phyloP scores from a whole-genome alignment of 2,329 filamentous ascomycete genomes.

The Botrytis squamosa region DNA sequence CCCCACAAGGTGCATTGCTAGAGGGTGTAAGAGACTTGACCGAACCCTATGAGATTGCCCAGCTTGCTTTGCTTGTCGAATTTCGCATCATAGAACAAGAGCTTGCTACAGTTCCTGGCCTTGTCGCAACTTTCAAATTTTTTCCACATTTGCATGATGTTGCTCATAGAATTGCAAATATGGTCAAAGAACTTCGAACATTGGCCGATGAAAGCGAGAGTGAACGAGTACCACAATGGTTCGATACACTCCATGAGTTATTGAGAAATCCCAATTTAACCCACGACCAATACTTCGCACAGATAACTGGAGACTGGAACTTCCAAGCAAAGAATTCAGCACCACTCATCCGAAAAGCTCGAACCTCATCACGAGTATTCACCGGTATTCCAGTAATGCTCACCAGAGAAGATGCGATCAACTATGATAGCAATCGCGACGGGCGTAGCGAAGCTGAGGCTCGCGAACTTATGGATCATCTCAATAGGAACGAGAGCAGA shows the following conservation, averaged over 20 bases:
- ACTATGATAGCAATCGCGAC: background rate
- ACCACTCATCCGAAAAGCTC: background rate
- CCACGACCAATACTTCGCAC: background rate
- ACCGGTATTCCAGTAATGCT: background rate
- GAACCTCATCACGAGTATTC: background rate
- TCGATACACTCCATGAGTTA: background rate
- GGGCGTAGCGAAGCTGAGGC: background rate
- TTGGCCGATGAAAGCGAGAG: background rate
- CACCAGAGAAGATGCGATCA: background rate
- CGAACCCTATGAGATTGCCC: background rate
- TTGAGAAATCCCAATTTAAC: background rate
- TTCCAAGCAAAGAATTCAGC: background rate
- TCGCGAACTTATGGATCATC: background rate
- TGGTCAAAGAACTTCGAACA: background rate
- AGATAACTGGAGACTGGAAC: background rate
- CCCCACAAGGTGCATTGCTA: background rate
- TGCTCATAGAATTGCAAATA: background rate
- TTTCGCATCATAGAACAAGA: background rate
- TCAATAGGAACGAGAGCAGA: background rate
- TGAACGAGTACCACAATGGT: conserved; percentile 1
- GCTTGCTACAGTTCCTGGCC: background rate
- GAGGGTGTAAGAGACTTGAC: background rate
- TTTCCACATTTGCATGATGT: background rate
- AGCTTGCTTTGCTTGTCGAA: background rate
- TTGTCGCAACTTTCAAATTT: background rate